Evolutionary conservation across 805 yeast genomes (phyloP), one percentile per base, ranked within the genome.

Genomic region (Candida hungchunana): DNA sequence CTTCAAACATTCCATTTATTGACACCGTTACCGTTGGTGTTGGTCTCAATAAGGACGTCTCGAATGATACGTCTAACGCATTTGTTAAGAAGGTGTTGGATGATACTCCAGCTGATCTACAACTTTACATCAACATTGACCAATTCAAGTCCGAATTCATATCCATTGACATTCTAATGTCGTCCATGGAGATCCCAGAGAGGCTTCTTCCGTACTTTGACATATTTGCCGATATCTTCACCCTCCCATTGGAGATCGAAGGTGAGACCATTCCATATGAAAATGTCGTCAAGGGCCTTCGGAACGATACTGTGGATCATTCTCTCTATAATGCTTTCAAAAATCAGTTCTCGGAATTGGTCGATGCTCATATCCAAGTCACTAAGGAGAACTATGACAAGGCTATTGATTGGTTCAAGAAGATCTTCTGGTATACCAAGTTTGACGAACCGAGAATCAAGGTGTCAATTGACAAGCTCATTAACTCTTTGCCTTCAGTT

Each of bases 71-170:
- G 29, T 30, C 51, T 14, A 50, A 53, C 14, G 57, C 59, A 1
- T 36, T 58, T 14, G 56, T 60, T 2, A 27, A 48, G 17, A 43
- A 46, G 26, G 32, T 65, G 12, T 10, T 60, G 7, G 26, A 42
- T 2, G 45, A 53, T 9, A 57, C 58, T 44, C 78, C 81, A 19
- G 34, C 47, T 1, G 64, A 70, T 33, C 69, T 82, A 43, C 87
- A 89, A 5, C 58, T 89, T 25, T 79, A 77, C 43, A 55, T 89
- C 34, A 93, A 87, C 53, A 71, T 83, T 48, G 97, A 93, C 58
- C 75, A 81, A 44, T 81, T 75, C 53, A 73, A 79, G 36, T 84
- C 96, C 1, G 79, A 83, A 50, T 93, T 90, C 55, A 75, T 85
- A 23, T 76, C 82, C 11, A 67, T 88, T 15, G 75, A 78, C 39